Evolutionary conservation across 225 moss, liverwort and hornwort species (phyloP).

Genomic region (Neckera pumila): DNA sequence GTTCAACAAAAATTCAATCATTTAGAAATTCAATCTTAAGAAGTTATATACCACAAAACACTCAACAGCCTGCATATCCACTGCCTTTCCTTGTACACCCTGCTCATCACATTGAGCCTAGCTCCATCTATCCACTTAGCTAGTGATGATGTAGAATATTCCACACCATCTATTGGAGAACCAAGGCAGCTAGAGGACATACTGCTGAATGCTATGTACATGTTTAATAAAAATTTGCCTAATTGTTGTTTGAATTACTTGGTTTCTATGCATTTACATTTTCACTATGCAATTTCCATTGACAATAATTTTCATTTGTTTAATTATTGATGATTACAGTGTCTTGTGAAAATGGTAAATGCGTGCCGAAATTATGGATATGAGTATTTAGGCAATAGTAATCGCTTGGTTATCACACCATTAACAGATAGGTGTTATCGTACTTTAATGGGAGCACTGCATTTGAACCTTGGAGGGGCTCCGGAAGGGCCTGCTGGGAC

Average conservation of each 20-base stretch:
- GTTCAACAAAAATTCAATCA: neutral
- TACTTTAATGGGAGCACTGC: neutral
- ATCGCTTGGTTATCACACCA: neutral
- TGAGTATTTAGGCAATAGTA: neutral
- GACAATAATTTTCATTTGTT: neutral
- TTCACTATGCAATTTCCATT: neutral
- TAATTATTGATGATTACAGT: neutral
- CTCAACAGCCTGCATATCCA: too few species aligned
- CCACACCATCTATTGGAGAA: too few species aligned
- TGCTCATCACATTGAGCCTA: too few species aligned
- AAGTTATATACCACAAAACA: fast-evolving
- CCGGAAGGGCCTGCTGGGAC: neutral
- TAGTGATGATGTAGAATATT: too few species aligned
- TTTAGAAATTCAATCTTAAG: neutral
- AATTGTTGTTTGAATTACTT: neutral
- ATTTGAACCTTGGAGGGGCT: neutral
- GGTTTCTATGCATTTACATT: neutral
- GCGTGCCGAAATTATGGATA: neutral
- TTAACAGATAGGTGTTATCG: neutral
- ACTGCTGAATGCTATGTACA: too few species aligned
- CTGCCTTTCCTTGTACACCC: too few species aligned
- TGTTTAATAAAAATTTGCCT: too few species aligned
- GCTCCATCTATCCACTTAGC: too few species aligned
- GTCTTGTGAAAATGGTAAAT: neutral
- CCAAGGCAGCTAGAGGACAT: too few species aligned